Evolutionary conservation across 2,329 filamentous ascomycete species (phyloP).

Genomic region (Arthrobotrys iridis): DNA sequence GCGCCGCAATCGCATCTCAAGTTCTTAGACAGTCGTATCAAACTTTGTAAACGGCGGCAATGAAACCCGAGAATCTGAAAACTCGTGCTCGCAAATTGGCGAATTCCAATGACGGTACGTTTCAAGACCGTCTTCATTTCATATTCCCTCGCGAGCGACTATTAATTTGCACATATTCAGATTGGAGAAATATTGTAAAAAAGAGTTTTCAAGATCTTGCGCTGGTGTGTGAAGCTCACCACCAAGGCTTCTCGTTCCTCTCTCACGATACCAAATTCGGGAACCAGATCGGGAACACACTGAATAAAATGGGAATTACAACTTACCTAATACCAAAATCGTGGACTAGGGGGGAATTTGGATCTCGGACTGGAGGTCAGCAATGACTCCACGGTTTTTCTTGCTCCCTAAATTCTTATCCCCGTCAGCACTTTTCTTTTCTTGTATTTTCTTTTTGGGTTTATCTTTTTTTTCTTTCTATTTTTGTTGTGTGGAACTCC

Average conservation of each 20-base stretch:
- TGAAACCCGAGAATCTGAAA: background rate
- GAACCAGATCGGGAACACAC: background rate
- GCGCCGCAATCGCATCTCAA: background rate
- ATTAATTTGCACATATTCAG: background rate
- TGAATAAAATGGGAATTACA: background rate
- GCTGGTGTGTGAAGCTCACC: no score
- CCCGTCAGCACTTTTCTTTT: no score
- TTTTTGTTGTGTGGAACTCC: no score
- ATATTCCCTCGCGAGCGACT: background rate
- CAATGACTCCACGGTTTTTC: no score
- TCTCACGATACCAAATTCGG: background rate
- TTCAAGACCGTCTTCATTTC: background rate
- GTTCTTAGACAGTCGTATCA: no score
- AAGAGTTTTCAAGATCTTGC: background rate
- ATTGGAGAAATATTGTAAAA: background rate
- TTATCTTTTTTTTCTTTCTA: no score
- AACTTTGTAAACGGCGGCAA: background rate
- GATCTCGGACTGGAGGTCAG: no score
- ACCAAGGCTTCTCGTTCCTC: background rate
- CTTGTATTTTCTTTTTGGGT: no score
- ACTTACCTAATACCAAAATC: background rate
- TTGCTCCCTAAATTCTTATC: no score
- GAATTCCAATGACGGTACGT: background rate
- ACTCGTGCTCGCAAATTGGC: background rate
- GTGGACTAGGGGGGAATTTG: no score